Base-by-base conservation (phyloP, 805 yeast genomes). In the Kodamaea restingae region DNA sequence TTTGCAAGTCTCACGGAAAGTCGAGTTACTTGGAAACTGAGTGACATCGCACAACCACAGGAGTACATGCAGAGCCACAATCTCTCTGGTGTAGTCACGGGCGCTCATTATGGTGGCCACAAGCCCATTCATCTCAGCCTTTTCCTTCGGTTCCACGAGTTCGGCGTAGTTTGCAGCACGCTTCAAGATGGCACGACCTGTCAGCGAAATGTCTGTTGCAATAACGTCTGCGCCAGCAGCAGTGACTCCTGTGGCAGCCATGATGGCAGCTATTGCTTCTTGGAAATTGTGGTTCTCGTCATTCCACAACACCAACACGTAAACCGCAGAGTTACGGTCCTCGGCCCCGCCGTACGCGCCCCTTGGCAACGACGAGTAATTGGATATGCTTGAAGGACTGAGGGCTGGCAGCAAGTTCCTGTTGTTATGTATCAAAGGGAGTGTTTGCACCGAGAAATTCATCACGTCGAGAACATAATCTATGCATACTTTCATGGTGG, bases 231-330 rank as follows among this genome's bases (percentile, higher is more conserved):
- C 73, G 15, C 46, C 47, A 1, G 33, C 42, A 3, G 48, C 52
- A 11, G 49, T 41, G 8, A 46, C 51, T 0, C 58, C 63, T 1
- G 61, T 51, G 1, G 70, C 70, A 2, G 55, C 54, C 4, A 48
- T 47, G 26, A 80, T 67, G 3, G 78, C 76, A 9, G 59, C 55
- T 12, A 63, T 65, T 1, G 85, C 85, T 41, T 76, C 75, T 2
- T 70, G 64, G 47, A 71, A 75, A 49, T 77, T 75, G 51, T 85
- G 93, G 47, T 67, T 70, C 50, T 85, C 93, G 52, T 85, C 95
- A 55, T 85, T 85, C 84, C 90, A 85, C n/a, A 83, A 64, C 15
- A 81, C 53, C 22, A 84, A 63, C 30, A 66, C 60, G 63, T 73
- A 80, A 29, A 38, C 35, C 10, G 64, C 41, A 10, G 40, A 35